Base-by-base conservation (phyloP, 768 basidiomycete species). In the Termitomyces sp. region DNA sequence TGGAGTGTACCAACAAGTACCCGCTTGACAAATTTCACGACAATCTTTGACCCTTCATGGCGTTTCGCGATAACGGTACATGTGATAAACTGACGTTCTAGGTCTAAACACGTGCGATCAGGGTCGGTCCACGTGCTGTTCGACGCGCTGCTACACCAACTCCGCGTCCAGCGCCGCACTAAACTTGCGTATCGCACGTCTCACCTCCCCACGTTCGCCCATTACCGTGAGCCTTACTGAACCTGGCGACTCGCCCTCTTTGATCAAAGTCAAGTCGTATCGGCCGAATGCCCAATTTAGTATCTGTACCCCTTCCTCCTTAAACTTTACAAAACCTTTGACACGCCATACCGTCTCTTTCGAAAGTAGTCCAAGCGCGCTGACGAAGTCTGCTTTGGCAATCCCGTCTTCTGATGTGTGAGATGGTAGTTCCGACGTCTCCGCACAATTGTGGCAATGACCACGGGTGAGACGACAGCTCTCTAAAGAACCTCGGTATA, bases 251-350 rank as follows among this genome's bases (percentile, higher is more conserved):
- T 62, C 63, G n/a, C 68, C 50, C 36, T 64, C 63, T n/a, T 71
- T 70, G 1, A 69, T 69, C 37, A 72, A 63, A 4, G 69, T 74
- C 12, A 85, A 79, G 27, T 94, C 91, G 67, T 82, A 86, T 41
- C 94, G 82, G 14, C 92, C 92, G 72, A 97, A 98, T 7, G 94
- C 94, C 92, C 93, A 98, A 67, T 98, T 98, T 58, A 96, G 64
- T 58, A 94, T 88, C 66, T 79, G 68, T 61, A 72, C 64, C 8
- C 73, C 70, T 20, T 68, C 69, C 26, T 68, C 69, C 26, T 62
- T 62, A 6, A 91, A 68, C 39, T 79, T 79, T 24, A 95, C 77
- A 64, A 94, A 92, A 18, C 94, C 95, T 67, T 98, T 98, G 34
- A 95, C 87, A 61, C 89, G 73, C 84, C 88, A 94, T 9, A 92